Base-by-base conservation (phyloP, 148 eudicot species). In the Silene latifolia region DNA sequence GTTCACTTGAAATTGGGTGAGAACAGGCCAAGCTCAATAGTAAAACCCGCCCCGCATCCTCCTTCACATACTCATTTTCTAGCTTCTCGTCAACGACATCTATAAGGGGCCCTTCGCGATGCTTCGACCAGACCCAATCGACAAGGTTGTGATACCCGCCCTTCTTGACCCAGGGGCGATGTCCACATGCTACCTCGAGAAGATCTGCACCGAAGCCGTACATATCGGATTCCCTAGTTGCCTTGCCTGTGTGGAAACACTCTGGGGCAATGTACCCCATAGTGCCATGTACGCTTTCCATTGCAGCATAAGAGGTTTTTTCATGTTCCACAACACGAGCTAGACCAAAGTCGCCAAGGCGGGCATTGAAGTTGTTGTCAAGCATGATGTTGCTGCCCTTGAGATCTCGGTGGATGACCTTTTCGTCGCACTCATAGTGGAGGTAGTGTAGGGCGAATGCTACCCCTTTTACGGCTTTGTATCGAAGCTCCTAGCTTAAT, bases 331-430 rank as follows among this genome's bases (percentile, higher is more conserved):
- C 67, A 64, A 91, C 95, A 0, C 97, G 88, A 9, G 97, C 98
- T 5, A 93, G 78, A 46, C 98, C 97, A 39, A 93, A 93, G 79
- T 93, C 98, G 8, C 98, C 98, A 0, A 91, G 81, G 0, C 89
- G 91, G 1, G 97, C 93, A n/a, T 88, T 88, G 86, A 88, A 93
- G 82, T 85, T 72, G 51, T 78, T 24, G 72, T 93, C 98, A 0
- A 93, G 93, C 91, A 91, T 87, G 72, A 93, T 84, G 79, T 93
- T 94, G 82, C 92, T 94, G 5, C 97, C 89, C 67, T 94, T 94
- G 46, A 94, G 80, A 71, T 94, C 97, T 7, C 98, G 84, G 67
- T 93, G 98, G 53, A 93, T 89, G 51, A 93, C 98, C 66, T 79
- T 85, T 9, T 88, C 84, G 10, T 91, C 91, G 35, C 77, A 91